phyloP scores from a whole-genome alignment of 345 rosid species.

The Lepidium didymum region DNA sequence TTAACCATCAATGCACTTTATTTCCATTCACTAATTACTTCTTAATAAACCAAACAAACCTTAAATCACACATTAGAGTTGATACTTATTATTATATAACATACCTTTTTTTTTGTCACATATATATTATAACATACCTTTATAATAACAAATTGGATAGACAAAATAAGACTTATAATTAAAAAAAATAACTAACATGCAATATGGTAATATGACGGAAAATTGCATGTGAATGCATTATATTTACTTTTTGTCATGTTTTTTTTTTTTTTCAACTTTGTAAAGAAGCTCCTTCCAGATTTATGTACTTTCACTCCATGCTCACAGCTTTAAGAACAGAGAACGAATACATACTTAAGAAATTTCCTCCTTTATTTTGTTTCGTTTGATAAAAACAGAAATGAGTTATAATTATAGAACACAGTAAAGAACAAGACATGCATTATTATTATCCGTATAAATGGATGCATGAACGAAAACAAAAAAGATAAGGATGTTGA shows the following conservation, averaged over 20 bases:
- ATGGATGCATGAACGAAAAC: slow-evolving; percentile 14
- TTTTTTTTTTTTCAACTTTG: neutral
- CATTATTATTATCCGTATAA: neutral
- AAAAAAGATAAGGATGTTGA: slow-evolving; percentile 16
- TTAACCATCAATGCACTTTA: neutral
- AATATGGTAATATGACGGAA: neutral
- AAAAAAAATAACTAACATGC: neutral
- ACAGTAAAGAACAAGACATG: neutral
- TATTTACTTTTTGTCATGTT: too few species aligned
- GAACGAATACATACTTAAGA: neutral
- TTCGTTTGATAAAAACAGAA: neutral
- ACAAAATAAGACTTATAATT: too few species aligned
- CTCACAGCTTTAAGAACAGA: neutral
- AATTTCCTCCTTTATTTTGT: neutral
- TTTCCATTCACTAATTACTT: neutral
- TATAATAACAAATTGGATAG: too few species aligned
- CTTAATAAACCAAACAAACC: neutral
- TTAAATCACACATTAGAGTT: too few species aligned
- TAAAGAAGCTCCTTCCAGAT: neutral
- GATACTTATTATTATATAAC: too few species aligned
- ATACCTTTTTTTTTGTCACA: too few species aligned
- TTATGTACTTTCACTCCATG: neutral
- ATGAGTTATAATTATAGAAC: neutral
- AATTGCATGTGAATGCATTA: neutral
- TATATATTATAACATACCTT: too few species aligned